phyloP scores from a whole-genome alignment of 2,329 filamentous ascomycete species.

The Emergomyces africanus region DNA sequence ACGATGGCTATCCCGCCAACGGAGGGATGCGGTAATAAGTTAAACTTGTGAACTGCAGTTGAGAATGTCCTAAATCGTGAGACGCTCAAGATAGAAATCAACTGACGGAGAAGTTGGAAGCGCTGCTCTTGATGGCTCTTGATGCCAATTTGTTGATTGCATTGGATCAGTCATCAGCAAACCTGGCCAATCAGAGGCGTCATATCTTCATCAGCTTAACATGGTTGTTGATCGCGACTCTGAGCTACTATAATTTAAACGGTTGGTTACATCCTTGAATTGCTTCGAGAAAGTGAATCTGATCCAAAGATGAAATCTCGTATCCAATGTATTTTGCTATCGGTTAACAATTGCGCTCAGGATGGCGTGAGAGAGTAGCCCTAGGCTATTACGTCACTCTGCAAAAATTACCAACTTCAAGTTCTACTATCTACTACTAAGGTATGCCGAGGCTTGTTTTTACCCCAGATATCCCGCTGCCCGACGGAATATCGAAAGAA shows the following conservation, averaged over 20 bases:
- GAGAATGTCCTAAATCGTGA: background rate
- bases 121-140: no score
- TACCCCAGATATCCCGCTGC: no score
- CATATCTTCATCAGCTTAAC: background rate
- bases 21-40: background rate
- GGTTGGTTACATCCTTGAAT: background rate
- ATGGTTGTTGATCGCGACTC: background rate
- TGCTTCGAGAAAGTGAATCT: no score
- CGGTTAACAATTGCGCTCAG: no score
- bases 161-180: background rate
- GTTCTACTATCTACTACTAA: no score
- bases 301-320: no score
- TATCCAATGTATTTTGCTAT: no score
- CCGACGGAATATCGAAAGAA: no score
- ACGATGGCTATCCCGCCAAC: background rate
- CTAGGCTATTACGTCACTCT: no score
- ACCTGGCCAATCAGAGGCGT: background rate
- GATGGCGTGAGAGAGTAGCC: no score
- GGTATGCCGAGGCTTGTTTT: no score
- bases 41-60: background rate
- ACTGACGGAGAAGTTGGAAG: background rate
- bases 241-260: background rate
- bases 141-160: background rate
- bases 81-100: background rate
- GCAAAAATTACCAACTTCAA: no score